Evolutionary conservation across 2,329 filamentous ascomycete species (phyloP), one percentile per base, ranked within the genome.

Genomic region (Xylariaceae sp.): DNA sequence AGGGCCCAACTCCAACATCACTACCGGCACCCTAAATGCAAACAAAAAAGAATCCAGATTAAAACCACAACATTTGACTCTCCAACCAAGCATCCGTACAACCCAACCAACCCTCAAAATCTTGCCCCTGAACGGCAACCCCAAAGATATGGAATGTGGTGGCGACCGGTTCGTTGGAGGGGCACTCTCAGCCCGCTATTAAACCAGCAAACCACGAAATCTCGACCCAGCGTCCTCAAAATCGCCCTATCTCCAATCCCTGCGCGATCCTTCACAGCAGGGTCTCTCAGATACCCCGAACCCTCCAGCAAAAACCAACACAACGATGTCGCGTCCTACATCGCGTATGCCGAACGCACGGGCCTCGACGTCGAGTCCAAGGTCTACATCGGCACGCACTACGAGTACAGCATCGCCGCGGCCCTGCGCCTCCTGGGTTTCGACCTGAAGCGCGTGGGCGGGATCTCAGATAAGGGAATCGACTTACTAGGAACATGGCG

Each of bases 401-500:
- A 89, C 75, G 90, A 94, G 73, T 93, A 93, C 75, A 84, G 78
- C 0, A 82, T 85, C 2, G 80, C 82, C 4, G 70, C 73, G 3
- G 74, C 82, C 0, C 79, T 93, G 0, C 68, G 79, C 2, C 73
- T 75, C 1, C 81, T 88, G 55, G 85, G 86, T 56, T 89, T 93
- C 75, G 73, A 76, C 18, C 78, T 92, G 51, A 83, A 88, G 34
- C 83, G 89, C 37, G 80, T 88, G 1, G 90, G 89, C 34, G 83
- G 87, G 41, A 75, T 77, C 2, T 84, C 82, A 1, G 89, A 93
- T 73, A 80, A 78, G 60, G 89, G 90, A 44, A 88, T 90, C 66
- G 90, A 93, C 69, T 79, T 93, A 1, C 74, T 91, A 0, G 89
- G 90, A 0, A 80, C 80, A 2, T 93, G 89, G 89, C 73, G 73